phyloP scores from a whole-genome alignment of 805 yeast species.

The Barnettozyma siamensis region DNA sequence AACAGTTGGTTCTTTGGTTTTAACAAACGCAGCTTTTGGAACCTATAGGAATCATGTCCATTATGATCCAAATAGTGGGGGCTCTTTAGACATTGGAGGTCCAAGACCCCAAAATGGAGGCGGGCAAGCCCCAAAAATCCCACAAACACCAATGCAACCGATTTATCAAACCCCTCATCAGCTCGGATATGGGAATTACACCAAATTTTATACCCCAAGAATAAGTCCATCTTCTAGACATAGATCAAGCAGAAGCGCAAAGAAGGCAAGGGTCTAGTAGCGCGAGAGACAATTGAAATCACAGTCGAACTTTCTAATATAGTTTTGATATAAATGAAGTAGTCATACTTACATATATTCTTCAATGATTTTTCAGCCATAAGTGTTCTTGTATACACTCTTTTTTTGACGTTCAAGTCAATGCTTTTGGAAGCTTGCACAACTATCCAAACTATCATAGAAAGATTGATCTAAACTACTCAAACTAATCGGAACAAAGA shows the following conservation, averaged over 20 bases:
- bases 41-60: slow-evolving; percentile 29
- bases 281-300: background rate
- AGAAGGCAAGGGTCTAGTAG: slow-evolving; percentile 2
- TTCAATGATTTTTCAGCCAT: background rate
- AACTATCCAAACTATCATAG: too few species aligned
- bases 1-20: slow-evolving; percentile 45
- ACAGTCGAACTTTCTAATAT: too few species aligned
- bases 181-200: slow-evolving; percentile 1
- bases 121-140: too few species aligned
- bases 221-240: slow-evolving; percentile 9
- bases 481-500: too few species aligned
- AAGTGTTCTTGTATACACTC: background rate
- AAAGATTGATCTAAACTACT: too few species aligned
- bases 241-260: slow-evolving; percentile 3
- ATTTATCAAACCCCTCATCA: slow-evolving; percentile 13
- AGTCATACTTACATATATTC: too few species aligned
- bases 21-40: slow-evolving; percentile 48
- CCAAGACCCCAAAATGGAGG: slow-evolving; percentile 10
- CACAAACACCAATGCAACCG: slow-evolving; percentile 20
- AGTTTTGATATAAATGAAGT: background rate
- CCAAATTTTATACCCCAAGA: slow-evolving; percentile 7
- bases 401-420: too few species aligned
- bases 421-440: too few species aligned
- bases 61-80: slow-evolving; percentile 5
- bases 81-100: background rate